phyloP scores from a whole-genome alignment of 2,329 filamentous ascomycete species.

The Trematosphaeria pertusa region DNA sequence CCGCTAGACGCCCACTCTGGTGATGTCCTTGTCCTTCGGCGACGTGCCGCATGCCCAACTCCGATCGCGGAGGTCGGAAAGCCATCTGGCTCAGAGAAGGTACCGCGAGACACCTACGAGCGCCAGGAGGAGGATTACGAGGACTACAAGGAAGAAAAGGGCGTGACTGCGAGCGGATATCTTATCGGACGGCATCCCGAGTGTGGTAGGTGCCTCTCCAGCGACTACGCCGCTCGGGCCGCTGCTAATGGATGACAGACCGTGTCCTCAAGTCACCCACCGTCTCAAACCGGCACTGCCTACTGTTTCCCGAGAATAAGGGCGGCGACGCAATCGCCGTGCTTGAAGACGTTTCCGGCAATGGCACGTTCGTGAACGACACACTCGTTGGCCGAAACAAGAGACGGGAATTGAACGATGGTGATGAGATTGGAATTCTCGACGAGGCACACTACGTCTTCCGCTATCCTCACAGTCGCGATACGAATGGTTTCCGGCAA shows the following conservation, averaged over 20 bases:
- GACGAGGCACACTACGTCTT: constrained; percentile 90
- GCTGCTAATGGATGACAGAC: constrained; percentile 61
- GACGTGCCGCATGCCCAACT: constrained; percentile 72
- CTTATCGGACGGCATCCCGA: constrained; percentile 92
- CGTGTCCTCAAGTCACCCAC: constrained; percentile 74
- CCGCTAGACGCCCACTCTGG: constrained; percentile 76
- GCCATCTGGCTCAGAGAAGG: constrained; percentile 53
- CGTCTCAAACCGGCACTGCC: constrained; percentile 85
- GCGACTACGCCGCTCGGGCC: constrained; percentile 1
- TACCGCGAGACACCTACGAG: constrained; percentile 61
- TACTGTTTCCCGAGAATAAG: constrained; percentile 69
- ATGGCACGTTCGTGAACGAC: constrained; percentile 96
- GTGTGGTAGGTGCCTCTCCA: constrained; percentile 70
- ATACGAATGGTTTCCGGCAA: constrained; percentile 78
- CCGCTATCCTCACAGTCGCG: constrained; percentile 70
- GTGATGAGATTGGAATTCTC: constrained; percentile 88
- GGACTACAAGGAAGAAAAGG: constrained; percentile 53
- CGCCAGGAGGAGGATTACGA: constrained; percentile 69
- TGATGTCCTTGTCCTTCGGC: constrained; percentile 75
- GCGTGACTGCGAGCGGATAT: constrained; percentile 78
- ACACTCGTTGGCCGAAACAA: constrained; percentile 90
- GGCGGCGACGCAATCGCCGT: constrained; percentile 70
- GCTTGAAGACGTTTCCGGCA: constrained; percentile 91
- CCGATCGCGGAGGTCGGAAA: constrained; percentile 52
- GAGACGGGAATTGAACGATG: constrained; percentile 83